phyloP scores from a whole-genome alignment of 306 rosid genomes.

The Urtica urens region DNA sequence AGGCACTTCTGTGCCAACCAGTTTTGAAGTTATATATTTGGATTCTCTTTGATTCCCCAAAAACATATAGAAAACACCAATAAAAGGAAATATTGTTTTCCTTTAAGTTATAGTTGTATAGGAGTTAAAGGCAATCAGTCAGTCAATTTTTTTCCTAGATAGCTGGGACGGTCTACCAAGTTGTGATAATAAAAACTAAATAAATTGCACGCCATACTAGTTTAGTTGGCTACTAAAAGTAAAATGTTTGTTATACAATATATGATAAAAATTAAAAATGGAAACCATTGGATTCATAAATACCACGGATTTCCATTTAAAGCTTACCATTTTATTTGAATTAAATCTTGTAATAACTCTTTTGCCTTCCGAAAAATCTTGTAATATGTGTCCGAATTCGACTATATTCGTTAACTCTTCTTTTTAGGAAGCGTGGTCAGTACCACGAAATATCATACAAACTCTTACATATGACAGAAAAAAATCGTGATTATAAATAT shows the following conservation, averaged over 20 bases:
- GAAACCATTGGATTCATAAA: conserved; percentile 10
- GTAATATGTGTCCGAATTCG: too few species aligned
- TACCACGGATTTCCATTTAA: background rate
- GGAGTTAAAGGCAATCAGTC: background rate
- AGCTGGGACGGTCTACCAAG: conserved; percentile 2
- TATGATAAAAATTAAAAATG: conserved; percentile 9
- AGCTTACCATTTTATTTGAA: too few species aligned
- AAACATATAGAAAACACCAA: background rate
- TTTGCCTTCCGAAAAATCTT: background rate
- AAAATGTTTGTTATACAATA: conserved; percentile 10
- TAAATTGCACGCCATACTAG: conserved; percentile 20
- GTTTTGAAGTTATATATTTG: background rate
- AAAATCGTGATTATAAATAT: too few species aligned
- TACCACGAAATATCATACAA: too few species aligned
- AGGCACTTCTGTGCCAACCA: background rate
- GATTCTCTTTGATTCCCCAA: background rate
- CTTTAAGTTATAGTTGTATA: background rate
- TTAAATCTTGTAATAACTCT: too few species aligned
- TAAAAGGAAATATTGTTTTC: background rate
- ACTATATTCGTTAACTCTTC: too few species aligned
- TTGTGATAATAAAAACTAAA: background rate
- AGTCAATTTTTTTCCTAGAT: background rate
- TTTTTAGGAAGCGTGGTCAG: too few species aligned
- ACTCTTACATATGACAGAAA: too few species aligned
- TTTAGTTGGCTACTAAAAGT: conserved; percentile 14